Conservation (phyloP, 495 filamentous ascomycete species). For the Tirmania nivea region DNA sequence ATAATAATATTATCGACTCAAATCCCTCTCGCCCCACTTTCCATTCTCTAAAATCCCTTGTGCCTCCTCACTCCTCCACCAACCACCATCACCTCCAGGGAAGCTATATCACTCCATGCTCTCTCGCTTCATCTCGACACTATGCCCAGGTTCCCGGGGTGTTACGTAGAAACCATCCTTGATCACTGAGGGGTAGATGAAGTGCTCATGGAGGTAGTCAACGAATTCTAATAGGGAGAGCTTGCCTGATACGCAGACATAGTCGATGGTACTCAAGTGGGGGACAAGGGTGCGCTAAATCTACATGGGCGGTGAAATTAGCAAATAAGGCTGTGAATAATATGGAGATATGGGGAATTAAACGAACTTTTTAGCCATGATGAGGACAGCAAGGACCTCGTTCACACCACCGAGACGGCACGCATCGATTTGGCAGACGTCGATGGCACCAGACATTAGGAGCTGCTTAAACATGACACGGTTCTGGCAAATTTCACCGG, state of each 20-base stretch:
- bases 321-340: conserved; percentile 1
- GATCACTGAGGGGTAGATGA: conserved; percentile 57
- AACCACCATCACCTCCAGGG: conserved; percentile 56
- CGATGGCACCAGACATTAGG: conserved; percentile 53
- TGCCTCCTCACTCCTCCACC: conserved; percentile 58
- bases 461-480: conserved; percentile 88
- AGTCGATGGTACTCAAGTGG: conserved; percentile 82
- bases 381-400: conserved; percentile 74
- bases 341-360: not conserved
- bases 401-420: conserved; percentile 84
- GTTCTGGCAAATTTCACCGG: conserved; percentile 95
- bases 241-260: conserved; percentile 69
- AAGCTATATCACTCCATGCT: conserved; percentile 63
- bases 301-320: conserved; percentile 15
- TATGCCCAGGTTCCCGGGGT: conserved; percentile 62
- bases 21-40: not conserved
- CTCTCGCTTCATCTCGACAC: conserved; percentile 75
- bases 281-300: conserved; percentile 54
- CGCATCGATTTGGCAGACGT: conserved; percentile 77
- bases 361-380: conserved; percentile 61
- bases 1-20: too few relatives aligned
- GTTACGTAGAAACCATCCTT: conserved; percentile 76
- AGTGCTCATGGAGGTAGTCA: conserved; percentile 86
- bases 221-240: conserved; percentile 72
- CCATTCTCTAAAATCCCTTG: conserved; percentile 33